A percentile compares a stretch with the other conserved stretches of the same genome.
Evolutionary conservation across 1,284 basidiomycete species (phyloP).

Genomic region (Heterobasidion irregulare): DNA sequence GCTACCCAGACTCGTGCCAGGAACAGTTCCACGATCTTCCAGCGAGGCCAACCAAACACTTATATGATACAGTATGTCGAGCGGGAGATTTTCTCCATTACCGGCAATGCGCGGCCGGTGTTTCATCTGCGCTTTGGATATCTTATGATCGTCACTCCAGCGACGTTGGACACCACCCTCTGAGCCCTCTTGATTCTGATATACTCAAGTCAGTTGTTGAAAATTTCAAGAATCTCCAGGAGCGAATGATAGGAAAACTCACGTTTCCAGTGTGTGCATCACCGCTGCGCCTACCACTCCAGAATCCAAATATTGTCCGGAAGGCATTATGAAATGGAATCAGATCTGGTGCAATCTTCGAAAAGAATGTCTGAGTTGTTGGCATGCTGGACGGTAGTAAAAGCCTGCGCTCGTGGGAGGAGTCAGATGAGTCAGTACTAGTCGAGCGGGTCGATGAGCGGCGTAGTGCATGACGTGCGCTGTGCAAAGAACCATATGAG

Average conservation of each 20-base stretch:
- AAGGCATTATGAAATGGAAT: constrained; percentile 19
- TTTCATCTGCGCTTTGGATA: constrained; percentile 18
- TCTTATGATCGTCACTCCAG: constrained; percentile 16
- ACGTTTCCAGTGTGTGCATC: no score
- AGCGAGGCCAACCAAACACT: constrained; percentile 52
- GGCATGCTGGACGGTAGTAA: constrained; percentile 15
- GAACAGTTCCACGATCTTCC: constrained; percentile 45
- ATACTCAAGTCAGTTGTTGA: neutral
- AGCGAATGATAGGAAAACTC: no score
- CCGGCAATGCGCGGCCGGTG: constrained; percentile 28
- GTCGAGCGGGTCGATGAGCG: neutral
- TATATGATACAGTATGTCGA: constrained; percentile 44
- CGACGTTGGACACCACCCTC: constrained; percentile 15
- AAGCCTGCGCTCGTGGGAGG: constrained; percentile 12
- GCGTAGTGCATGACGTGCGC: constrained; percentile 4
- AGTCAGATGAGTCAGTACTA: constrained; percentile 7
- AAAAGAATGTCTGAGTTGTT: constrained; percentile 8
- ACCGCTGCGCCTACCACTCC: neutral
- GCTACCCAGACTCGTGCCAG: constrained; percentile 40
- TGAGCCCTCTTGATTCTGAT: neutral
- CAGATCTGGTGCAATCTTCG: constrained; percentile 18
- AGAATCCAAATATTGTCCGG: constrained; percentile 3
- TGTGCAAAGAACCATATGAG: constrained; percentile 38
- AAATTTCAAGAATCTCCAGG: no score
- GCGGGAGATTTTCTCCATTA: constrained; percentile 36